Evolutionary conservation across 2,329 filamentous ascomycete species (phyloP).

Genomic region (Fusarium luffae): DNA sequence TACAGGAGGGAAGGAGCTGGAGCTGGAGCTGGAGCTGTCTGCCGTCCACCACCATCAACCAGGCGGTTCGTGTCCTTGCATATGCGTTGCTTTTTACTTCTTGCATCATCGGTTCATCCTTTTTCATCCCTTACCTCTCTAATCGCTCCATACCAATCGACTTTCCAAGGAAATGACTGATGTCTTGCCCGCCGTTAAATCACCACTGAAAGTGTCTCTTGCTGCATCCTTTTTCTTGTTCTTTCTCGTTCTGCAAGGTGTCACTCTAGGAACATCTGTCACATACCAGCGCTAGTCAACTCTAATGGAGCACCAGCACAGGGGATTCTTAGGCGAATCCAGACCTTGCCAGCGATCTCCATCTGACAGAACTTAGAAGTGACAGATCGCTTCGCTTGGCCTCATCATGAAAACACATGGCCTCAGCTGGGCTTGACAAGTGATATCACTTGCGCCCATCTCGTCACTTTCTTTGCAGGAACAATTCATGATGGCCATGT

Average conservation of each 20-base stretch:
- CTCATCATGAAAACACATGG: constrained; percentile 16
- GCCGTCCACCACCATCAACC: not conserved
- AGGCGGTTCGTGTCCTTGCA: not conserved
- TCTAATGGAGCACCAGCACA: not conserved
- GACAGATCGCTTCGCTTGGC: constrained; percentile 3
- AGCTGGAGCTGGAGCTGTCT: not conserved
- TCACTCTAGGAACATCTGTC: constrained; percentile 15
- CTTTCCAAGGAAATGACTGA: constrained; percentile 24
- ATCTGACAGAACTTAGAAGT: constrained; percentile 2
- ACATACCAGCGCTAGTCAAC: constrained; percentile 18
- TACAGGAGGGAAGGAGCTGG: not conserved
- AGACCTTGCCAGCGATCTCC: not conserved
- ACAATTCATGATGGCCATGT: constrained; percentile 21
- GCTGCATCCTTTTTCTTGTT: constrained; percentile 14
- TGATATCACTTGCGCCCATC: constrained; percentile 20
- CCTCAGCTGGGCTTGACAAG: constrained; percentile 13
- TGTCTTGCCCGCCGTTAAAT: constrained; percentile 29
- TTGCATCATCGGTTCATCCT: constrained; percentile 16
- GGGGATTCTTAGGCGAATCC: not conserved
- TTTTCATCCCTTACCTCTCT: constrained; percentile 23
- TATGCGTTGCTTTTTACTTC: constrained; percentile 27
- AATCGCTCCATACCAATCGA: constrained; percentile 18
- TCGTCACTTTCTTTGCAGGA: constrained; percentile 8
- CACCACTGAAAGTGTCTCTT: constrained; percentile 12
- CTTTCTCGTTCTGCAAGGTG: not conserved